These are phyloP conservation scores for Adansonia rubrostipa DNA, from an alignment of 441 rosid genomes.

Conservation along the genomic window DNA sequence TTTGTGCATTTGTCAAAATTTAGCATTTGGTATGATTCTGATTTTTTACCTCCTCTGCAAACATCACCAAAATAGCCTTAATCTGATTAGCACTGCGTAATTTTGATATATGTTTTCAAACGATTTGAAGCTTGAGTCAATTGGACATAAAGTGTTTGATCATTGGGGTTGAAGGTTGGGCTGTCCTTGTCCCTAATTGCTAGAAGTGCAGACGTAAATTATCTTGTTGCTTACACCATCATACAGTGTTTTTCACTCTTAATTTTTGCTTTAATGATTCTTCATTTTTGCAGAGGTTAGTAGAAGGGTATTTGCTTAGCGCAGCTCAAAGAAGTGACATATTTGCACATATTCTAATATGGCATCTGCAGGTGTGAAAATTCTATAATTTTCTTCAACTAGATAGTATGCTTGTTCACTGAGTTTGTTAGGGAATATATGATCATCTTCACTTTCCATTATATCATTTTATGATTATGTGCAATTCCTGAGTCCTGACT, in stretches of 20 bases:
- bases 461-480: too few species aligned
- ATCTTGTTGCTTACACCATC: slow-evolving; percentile 12
- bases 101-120: background rate
- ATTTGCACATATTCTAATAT: slow-evolving; percentile 94
- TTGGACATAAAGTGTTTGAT: too few species aligned
- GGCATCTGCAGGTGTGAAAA: slow-evolving; percentile 86
- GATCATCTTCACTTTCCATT: slow-evolving; percentile 15
- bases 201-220: background rate
- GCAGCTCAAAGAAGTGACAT: slow-evolving; percentile 94
- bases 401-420: background rate
- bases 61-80: slow-evolving; percentile 9
- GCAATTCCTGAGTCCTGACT: background rate
- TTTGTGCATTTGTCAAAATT: background rate
- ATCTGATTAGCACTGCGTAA: slow-evolving; percentile 5
- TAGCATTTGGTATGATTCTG: slow-evolving; percentile 5
- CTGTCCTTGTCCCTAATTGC: slow-evolving; percentile 6
- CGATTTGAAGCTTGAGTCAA: too few species aligned
- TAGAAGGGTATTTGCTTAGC: slow-evolving; percentile 97
- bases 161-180: too few species aligned
- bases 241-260: too few species aligned
- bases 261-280: slow-evolving; percentile 20
- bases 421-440: slow-evolving; percentile 23
- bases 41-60: background rate
- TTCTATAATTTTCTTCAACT: slow-evolving; percentile 19
- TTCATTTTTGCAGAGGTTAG: slow-evolving; percentile 70